Conservation (phyloP, 2,329 filamentous ascomycete species). For the Talaromyces sp. region DNA sequence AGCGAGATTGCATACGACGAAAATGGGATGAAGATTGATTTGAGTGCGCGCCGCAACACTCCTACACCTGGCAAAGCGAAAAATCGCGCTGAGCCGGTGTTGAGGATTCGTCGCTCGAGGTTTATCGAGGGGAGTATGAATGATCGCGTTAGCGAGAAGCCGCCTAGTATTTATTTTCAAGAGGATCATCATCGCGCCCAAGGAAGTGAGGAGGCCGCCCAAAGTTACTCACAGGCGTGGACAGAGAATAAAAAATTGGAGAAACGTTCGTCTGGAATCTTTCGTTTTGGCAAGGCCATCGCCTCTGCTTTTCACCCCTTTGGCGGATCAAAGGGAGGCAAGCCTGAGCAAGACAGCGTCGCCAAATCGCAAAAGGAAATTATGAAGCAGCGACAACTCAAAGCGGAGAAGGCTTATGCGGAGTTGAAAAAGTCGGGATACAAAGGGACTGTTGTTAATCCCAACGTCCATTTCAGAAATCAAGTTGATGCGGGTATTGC, state of each 20-base stretch:
- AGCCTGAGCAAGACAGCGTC: slow-evolving; percentile 35
- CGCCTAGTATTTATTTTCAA: slow-evolving; percentile 65
- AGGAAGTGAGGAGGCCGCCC: background rate
- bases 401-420: slow-evolving; percentile 52
- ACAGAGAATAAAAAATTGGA: slow-evolving; percentile 22
- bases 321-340: slow-evolving; percentile 44
- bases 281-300: slow-evolving; percentile 55
- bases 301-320: slow-evolving; percentile 55
- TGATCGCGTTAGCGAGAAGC: slow-evolving; percentile 69
- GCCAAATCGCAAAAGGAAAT: slow-evolving; percentile 41
- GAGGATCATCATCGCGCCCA: slow-evolving; percentile 13
- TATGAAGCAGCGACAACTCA: slow-evolving; percentile 42
- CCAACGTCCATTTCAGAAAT: background rate
- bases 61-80: slow-evolving; percentile 12
- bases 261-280: slow-evolving; percentile 47
- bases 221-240: slow-evolving; percentile 18
- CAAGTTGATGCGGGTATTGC: slow-evolving; percentile 24
- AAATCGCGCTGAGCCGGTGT: slow-evolving; percentile 9
- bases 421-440: slow-evolving; percentile 54
- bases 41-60: background rate
- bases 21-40: slow-evolving; percentile 18
- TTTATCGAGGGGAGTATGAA: slow-evolving; percentile 82
- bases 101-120: slow-evolving; percentile 57
- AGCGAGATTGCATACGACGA: slow-evolving; percentile 21
- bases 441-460: slow-evolving; percentile 33